Base-by-base conservation (phyloP, 2,329 filamentous ascomycete genomes). In the Arthroderma sp. region DNA sequence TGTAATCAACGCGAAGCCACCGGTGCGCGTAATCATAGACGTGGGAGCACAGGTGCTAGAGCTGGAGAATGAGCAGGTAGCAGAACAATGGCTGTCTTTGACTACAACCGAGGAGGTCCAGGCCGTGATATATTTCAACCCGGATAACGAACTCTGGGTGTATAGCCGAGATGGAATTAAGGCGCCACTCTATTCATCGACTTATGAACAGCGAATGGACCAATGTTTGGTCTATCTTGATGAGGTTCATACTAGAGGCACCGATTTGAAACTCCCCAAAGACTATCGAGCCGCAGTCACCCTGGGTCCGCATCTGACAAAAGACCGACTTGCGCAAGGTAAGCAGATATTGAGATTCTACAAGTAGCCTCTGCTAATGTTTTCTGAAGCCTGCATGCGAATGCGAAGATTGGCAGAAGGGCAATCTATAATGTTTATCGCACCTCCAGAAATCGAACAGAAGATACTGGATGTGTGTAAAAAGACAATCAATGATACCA, bases 291-390 rank as follows among this genome's bases (percentile, higher is more conserved):
- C 81, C 0, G 77, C 77, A 0, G 77, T 87, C 0, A 86, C 81
- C 0, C 57, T 89, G 0, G 81, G 82, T 0, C 68, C 77, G 0
- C 65, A 67, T 3, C 51, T 85, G 1, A 81, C 77, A 0, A 88
- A 87, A 49, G 83, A 88, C 48, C 65, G 72, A 9, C 56, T 85
- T 0, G 75, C 80, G 0, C 82, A 87, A 71, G 80, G 77, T 77
- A 62, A 55, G 65, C 51, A 63, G 85, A 6, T 57, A 55, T n/a
- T n/a, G 0, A 69, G 65, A 0, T 74, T 68, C 37, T 47, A 61
- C 0, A 72, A 83, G 43, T 86, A 85, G 15, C 15, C 49, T 49
- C 56, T 0, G 38, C 50, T 52, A 43, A 52, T 7, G 37, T 43
- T 38, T 45, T 33, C 9, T 33, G 15, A 47, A 77, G 78, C 78